Evolutionary conservation across 2,329 filamentous ascomycete species (phyloP).

Genomic region (Trichoderma arundinaceum): DNA sequence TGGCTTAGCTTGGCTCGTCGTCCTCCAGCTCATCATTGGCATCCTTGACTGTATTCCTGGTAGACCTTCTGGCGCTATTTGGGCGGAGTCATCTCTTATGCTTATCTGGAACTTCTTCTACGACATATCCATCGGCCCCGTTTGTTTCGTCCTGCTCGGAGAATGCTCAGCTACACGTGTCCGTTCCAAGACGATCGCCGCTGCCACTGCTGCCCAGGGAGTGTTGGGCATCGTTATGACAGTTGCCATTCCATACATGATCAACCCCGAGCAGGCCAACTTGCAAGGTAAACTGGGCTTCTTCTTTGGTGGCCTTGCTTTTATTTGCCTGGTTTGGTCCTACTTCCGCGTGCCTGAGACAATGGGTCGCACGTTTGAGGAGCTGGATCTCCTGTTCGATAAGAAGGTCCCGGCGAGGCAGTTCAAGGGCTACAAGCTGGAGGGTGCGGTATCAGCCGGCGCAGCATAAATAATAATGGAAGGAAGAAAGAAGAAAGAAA

Average conservation of each 20-base stretch:
- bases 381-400: conserved; percentile 46
- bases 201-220: conserved; percentile 45
- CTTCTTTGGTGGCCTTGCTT: conserved; percentile 41
- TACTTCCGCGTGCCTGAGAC: conserved; percentile 47
- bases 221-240: conserved; percentile 41
- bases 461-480: background rate
- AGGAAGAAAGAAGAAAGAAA: background rate
- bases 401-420: conserved; percentile 40
- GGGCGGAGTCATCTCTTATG: conserved; percentile 48
- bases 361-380: conserved; percentile 42
- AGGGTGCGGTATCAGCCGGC: conserved; percentile 20
- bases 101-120: conserved; percentile 53
- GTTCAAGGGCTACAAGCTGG: conserved; percentile 42
- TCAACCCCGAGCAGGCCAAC: conserved; percentile 44
- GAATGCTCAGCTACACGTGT: conserved; percentile 51
- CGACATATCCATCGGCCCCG: conserved; percentile 51
- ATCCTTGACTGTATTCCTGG: conserved; percentile 55
- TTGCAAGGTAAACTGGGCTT: conserved; percentile 47
- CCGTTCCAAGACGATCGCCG: conserved; percentile 50
- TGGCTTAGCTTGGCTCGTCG: conserved; percentile 49
- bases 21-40: conserved; percentile 51
- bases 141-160: conserved; percentile 51
- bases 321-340: conserved; percentile 41
- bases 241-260: conserved; percentile 43
- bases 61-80: conserved; percentile 45